Percentiles rank a stretch among this genome's conserved stretches.
phyloP scores from a whole-genome alignment of 2,329 filamentous ascomycete genomes.

The Fusarium sp. region DNA sequence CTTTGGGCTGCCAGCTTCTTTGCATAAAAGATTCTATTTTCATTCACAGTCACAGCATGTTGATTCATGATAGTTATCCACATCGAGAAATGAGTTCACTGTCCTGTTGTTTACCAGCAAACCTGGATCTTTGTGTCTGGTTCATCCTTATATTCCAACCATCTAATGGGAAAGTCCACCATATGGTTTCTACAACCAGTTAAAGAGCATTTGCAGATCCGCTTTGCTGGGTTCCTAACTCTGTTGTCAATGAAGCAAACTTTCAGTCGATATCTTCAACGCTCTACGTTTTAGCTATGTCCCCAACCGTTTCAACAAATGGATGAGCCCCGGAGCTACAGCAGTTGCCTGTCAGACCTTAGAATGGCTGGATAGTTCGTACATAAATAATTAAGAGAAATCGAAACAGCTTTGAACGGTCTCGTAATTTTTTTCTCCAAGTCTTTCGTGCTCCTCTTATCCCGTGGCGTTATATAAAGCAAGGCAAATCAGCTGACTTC shows the following conservation, averaged over 20 bases:
- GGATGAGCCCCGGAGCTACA: neutral
- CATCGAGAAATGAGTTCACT: too few species aligned
- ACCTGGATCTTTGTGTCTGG: too few species aligned
- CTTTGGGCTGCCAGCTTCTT: neutral
- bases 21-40: too few species aligned
- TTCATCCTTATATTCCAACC: too few species aligned
- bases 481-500: slow-evolving; percentile 1
- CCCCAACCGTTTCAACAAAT: neutral
- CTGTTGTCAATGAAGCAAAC: neutral
- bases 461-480: slow-evolving; percentile 5
- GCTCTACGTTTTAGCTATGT: neutral
- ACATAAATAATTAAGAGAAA: neutral
- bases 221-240: neutral
- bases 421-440: slow-evolving; percentile 11
- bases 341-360: neutral
- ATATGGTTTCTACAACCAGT: too few species aligned
- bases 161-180: too few species aligned
- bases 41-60: too few species aligned
- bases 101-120: too few species aligned
- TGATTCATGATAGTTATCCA: too few species aligned
- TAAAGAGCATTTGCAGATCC: too few species aligned
- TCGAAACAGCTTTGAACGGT: neutral
- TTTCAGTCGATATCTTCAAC: slow-evolving; percentile 1
- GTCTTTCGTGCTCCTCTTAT: neutral
- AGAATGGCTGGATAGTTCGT: neutral